Percentiles rank a stretch among this genome's conserved stretches.
Conservation (phyloP, 495 filamentous ascomycete genomes). For the Xylaria nigripes region DNA sequence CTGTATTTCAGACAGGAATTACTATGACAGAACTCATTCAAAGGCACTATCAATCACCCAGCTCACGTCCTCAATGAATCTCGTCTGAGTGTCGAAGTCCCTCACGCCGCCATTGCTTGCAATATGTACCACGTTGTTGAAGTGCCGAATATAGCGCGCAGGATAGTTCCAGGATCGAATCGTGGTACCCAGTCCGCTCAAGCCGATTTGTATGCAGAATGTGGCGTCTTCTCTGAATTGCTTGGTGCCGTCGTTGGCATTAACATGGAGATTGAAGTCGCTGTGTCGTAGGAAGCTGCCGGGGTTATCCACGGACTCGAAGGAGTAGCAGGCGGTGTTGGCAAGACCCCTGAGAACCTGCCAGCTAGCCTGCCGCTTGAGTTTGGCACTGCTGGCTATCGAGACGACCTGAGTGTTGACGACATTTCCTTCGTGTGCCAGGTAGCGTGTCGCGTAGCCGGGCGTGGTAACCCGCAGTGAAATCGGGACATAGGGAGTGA, state of each 20-base stretch:
- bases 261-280: conserved; percentile 38
- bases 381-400: conserved; percentile 38
- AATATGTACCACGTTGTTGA: conserved; percentile 35
- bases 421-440: conserved; percentile 37
- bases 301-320: conserved; percentile 48
- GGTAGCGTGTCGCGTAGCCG: conserved; percentile 42
- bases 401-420: conserved; percentile 47
- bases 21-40: conserved; percentile 21
- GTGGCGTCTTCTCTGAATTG: conserved; percentile 48
- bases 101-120: conserved; percentile 48
- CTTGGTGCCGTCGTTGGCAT: conserved; percentile 43
- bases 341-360: conserved; percentile 44
- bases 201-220: conserved; percentile 42
- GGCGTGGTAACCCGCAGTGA: conserved; percentile 45
- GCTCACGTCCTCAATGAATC: conserved; percentile 46
- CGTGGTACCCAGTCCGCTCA: conserved; percentile 40
- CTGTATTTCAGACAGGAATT: neutral
- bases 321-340: conserved; percentile 47
- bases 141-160: conserved; percentile 48
- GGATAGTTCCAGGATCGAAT: conserved; percentile 50
- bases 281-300: conserved; percentile 49
- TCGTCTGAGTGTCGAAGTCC: conserved; percentile 37
- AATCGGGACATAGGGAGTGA: conserved; percentile 42
- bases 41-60: conserved; percentile 38
- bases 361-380: conserved; percentile 47